Conservation (phyloP, 139 green algal genomes). For the Pseudopediastrum boryanum region DNA sequence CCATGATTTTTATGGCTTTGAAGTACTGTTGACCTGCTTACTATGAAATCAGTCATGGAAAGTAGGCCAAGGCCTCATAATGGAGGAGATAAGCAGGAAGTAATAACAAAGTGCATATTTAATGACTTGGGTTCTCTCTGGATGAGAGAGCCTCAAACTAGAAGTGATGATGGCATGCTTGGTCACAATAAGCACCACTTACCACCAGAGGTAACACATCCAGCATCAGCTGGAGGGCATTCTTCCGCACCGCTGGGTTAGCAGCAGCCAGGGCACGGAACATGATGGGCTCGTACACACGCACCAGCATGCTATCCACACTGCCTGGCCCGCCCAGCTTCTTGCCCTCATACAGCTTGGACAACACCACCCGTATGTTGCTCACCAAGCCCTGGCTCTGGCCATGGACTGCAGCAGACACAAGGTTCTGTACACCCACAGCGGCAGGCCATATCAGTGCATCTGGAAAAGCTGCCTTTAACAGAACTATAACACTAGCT, state of each 20-base stretch:
- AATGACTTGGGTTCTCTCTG: too few relatives aligned
- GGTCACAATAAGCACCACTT: conserved; percentile 15
- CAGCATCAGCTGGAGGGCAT: conserved; percentile 72
- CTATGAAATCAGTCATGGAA: too few relatives aligned
- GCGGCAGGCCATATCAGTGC: background rate
- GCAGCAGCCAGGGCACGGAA: conserved; percentile 70
- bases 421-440: conserved; percentile 63
- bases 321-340: conserved; percentile 26
- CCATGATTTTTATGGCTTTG: too few relatives aligned
- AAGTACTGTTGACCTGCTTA: too few relatives aligned
- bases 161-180: too few relatives aligned
- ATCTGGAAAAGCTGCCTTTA: background rate
- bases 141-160: too few relatives aligned
- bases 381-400: conserved; percentile 58
- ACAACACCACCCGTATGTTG: conserved; percentile 47
- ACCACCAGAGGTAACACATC: conserved; percentile 84
- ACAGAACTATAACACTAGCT: too few relatives aligned
- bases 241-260: conserved; percentile 77
- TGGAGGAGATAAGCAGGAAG: too few relatives aligned
- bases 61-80: too few relatives aligned
- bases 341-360: conserved; percentile 31
- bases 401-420: conserved; percentile 66
- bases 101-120: too few relatives aligned
- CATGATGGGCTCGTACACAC: conserved; percentile 85
- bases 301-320: conserved; percentile 74